Base-by-base conservation (phyloP, 108 stramenopile genomes). In the Cyclotella cryptica region DNA sequence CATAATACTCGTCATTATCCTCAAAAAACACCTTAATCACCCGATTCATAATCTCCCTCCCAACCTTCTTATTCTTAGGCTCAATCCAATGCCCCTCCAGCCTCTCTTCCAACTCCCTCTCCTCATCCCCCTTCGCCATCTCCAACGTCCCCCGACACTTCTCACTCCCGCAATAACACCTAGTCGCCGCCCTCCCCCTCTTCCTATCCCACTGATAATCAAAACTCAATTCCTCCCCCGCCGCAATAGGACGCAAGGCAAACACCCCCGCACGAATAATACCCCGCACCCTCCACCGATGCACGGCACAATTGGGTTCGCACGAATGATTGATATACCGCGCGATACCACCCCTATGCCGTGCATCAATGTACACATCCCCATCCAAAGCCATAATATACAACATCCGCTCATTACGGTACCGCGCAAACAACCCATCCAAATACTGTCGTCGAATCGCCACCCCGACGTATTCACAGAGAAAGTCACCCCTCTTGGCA, bases 301-400 rank as follows among this genome's bases (percentile, higher is more conserved):
- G 93, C 47, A 98, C 93, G 14, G 73, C 79, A 83, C 96, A 97
- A 79, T 97, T 98, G 10, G 99, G 99, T 30, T 98, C 92, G 73
- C 98, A 99, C 53, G 89, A 92, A 81, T 99, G 99, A 84, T 99
- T 99, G 75, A 98, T 96, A 76, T 96, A 99, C 10, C 99, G 88
- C 0, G 99, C 98, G 22, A 97, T 79, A 28, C 93, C 90, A 15
- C 99, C 99, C 42, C 85, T 74, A 35, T 84, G 71, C n/a, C 97
- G 89, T 13, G 98, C 98, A 84, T 99, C 99, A 43, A 99, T 78
- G 64, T 95, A 97, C 8, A 93, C 74, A 69, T 90, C 87, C 21
- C 85, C 81, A 67, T 97, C 96, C 27, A 99, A 78, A 11, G 96
- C 90, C 93, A 99, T 96, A 70, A 98, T 93, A 78, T 98, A 99